Evolutionary conservation across 2,329 filamentous ascomycete species (phyloP).

Genomic region (Diaporthe sp.): DNA sequence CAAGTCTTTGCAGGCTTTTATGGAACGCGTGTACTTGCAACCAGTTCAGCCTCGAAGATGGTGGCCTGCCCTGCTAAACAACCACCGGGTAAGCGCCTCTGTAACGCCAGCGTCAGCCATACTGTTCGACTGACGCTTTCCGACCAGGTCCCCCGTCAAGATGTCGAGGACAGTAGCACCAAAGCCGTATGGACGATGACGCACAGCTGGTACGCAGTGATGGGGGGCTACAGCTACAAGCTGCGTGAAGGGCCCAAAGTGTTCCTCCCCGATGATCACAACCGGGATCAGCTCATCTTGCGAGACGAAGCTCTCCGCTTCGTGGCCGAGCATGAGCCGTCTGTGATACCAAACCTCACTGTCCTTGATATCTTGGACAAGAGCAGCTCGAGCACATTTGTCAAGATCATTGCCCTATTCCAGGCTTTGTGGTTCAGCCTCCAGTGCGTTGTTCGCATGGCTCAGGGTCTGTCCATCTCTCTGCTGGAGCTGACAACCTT

Average conservation of each 20-base stretch:
- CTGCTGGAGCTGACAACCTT: conserved; percentile 52
- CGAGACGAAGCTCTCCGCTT: conserved; percentile 32
- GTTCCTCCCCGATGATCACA: conserved; percentile 29
- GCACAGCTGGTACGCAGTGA: conserved; percentile 36
- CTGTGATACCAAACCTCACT: conserved; percentile 55
- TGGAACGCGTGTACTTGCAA: conserved; percentile 33
- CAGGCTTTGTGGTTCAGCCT: conserved; percentile 54
- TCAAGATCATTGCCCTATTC: conserved; percentile 50
- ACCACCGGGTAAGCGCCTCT: background rate
- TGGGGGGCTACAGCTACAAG: conserved; percentile 37
- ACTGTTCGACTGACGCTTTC: background rate
- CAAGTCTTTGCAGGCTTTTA: conserved; percentile 29
- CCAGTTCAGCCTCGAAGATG: conserved; percentile 14
- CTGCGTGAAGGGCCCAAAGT: conserved; percentile 17
- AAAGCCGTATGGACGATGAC: conserved; percentile 33
- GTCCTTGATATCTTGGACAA: conserved; percentile 48
- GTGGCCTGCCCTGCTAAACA: conserved; percentile 18
- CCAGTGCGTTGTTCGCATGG: conserved; percentile 49
- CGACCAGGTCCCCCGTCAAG: background rate
- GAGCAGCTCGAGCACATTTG: conserved; percentile 50
- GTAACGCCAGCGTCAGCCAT: too few relatives aligned
- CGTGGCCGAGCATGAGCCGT: conserved; percentile 45
- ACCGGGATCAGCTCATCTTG: conserved; percentile 24
- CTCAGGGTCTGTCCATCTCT: conserved; percentile 49
- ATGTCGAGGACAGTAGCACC: conserved; percentile 12